Base-by-base conservation (phyloP, 495 filamentous ascomycete species). In the Neurospora discreta region DNA sequence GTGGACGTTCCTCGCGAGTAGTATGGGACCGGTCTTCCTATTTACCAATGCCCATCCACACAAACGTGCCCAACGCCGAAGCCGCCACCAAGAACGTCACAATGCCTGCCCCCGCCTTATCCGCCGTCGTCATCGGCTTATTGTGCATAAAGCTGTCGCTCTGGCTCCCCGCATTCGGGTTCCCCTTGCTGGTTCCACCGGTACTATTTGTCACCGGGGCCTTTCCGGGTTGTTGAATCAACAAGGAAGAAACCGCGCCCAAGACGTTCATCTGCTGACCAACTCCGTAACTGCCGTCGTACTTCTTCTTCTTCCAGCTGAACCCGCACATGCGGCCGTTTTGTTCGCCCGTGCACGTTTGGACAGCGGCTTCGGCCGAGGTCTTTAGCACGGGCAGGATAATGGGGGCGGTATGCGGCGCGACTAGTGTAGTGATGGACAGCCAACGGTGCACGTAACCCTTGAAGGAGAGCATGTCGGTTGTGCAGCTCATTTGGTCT, bases 371-470 rank as follows among this genome's bases (percentile, higher is more conserved):
- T 67, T 81, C 75, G 1, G 91, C 88, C 15, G 92, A 93, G 4
- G 86, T 84, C 5, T 81, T 81, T 15, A 97, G 84, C n/a, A 88
- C 84, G 5, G 86, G 85, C 81, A 92, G 88, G 74, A 97, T 86
- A 58, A 77, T 80, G 44, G 84, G 83, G 39, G 81, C 81, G 3
- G 86, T 89, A 78, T 88, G 91, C 3, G 93, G 92, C 0, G 90
- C 92, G 68, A 94, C 77, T 74, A 92, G 88, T 9, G 90, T 90
- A 5, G 88, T 86, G 7, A 84, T 82, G n/a, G 89, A 88, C 80
- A 97, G 86, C 91, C 92, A 97, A 33, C 93, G 91, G 30, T 92
- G 83, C 18, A 95, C 83, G 81, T 94, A 96, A 41, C 91, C 92
- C 81, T 95, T 97, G 88, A 94, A 97, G 44, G 90, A 92, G 52